phyloP scores from a whole-genome alignment of 306 rosid genomes.

The Castanospermum australe region DNA sequence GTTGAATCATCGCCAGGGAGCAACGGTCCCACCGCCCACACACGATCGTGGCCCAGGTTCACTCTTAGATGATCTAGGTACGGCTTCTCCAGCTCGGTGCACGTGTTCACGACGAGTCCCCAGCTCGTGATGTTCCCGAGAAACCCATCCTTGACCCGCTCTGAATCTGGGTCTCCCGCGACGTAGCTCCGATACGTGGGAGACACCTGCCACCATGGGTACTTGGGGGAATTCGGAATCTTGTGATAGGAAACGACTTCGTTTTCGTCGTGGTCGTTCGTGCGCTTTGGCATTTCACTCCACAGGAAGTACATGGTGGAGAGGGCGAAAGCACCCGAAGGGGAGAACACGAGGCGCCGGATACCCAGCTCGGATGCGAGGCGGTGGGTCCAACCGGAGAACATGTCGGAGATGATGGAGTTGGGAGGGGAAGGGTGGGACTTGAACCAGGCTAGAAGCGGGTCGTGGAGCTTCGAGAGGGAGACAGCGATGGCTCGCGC shows the following conservation, averaged over 20 bases:
- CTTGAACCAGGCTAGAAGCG: slow-evolving; percentile 25
- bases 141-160: slow-evolving; percentile 1
- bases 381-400: slow-evolving; percentile 54
- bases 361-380: slow-evolving; percentile 45
- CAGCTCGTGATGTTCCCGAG: slow-evolving; percentile 35
- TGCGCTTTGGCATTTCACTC: slow-evolving; percentile 10
- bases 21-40: slow-evolving; percentile 58
- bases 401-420: slow-evolving; percentile 55
- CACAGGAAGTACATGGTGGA: slow-evolving; percentile 37
- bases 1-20: slow-evolving; percentile 28
- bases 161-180: slow-evolving; percentile 25
- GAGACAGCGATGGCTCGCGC: slow-evolving; percentile 15
- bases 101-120: slow-evolving; percentile 56
- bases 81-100: slow-evolving; percentile 33
- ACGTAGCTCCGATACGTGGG: slow-evolving; percentile 36
- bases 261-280: neutral
- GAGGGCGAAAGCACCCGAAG: slow-evolving; percentile 43
- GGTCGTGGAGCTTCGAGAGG: slow-evolving; percentile 33
- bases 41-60: slow-evolving; percentile 42
- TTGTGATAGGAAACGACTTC: slow-evolving; percentile 31
- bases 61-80: slow-evolving; percentile 35
- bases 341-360: slow-evolving; percentile 39
- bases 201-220: slow-evolving; percentile 70
- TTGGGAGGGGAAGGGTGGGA: slow-evolving; percentile 32
- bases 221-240: slow-evolving; percentile 42